These are phyloP conservation scores for Arachnomyces sp. DNA, from an alignment of 2,329 filamentous ascomycete genomes.

Conservation along the genomic window DNA sequence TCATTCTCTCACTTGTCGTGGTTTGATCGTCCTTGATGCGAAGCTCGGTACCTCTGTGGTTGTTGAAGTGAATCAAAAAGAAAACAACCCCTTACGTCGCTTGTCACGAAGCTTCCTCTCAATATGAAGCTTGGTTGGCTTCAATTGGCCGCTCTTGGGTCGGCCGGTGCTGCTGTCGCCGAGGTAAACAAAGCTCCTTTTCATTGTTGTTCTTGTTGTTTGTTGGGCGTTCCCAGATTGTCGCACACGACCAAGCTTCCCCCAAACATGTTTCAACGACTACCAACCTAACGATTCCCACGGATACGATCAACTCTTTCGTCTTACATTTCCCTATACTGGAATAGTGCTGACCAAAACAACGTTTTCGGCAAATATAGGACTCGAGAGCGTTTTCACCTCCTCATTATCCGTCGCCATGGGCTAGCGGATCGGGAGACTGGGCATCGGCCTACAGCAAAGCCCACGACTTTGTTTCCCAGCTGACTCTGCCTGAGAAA, in stretches of 20 bases:
- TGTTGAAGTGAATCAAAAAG: too few relatives aligned
- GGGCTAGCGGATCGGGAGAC: conserved; percentile 65
- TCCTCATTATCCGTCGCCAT: conserved; percentile 78
- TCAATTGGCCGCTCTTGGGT: conserved; percentile 24
- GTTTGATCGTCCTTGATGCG: too few relatives aligned
- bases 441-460: conserved; percentile 72
- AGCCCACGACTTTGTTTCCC: conserved; percentile 71
- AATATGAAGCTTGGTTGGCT: conserved; percentile 31
- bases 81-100: too few relatives aligned
- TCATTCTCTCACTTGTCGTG: too few relatives aligned
- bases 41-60: too few relatives aligned
- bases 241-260: conserved; percentile 1
- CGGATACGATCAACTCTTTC: conserved; percentile 1
- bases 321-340: conserved; percentile 5
- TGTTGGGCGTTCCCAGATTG: conserved; percentile 7
- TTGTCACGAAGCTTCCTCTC: background rate
- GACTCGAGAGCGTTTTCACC: conserved; percentile 40
- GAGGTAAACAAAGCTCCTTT: conserved; percentile 18
- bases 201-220: conserved; percentile 4
- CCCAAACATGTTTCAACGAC: too few relatives aligned
- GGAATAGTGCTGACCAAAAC: conserved; percentile 2
- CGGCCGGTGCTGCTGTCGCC: conserved; percentile 25
- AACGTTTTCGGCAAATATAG: background rate
- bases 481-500: conserved; percentile 78
- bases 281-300: conserved; percentile 7